Evolutionary conservation across 495 filamentous ascomycete genomes (phyloP).

Genomic region (Penicillium paradoxum): DNA sequence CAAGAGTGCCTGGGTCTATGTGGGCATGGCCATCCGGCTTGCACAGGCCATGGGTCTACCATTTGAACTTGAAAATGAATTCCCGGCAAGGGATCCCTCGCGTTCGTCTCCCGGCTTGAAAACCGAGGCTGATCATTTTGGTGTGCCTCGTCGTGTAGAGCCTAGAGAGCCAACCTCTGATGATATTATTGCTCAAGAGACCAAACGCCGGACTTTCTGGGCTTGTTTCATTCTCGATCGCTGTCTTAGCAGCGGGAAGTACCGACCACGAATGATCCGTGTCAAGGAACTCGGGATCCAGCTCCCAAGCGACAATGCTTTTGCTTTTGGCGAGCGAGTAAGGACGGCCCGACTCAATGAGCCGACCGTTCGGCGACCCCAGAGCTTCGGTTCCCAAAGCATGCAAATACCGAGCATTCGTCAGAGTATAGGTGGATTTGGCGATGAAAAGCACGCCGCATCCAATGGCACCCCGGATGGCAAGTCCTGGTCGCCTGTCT

Average conservation of each 20-base stretch:
- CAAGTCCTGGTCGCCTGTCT: constrained; percentile 43
- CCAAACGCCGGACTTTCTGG: constrained; percentile 78
- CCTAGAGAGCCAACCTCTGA: constrained; percentile 43
- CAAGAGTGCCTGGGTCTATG: constrained; percentile 70
- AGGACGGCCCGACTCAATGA: constrained; percentile 42
- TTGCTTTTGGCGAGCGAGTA: constrained; percentile 46
- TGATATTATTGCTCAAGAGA: constrained; percentile 65
- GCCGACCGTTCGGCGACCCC: constrained; percentile 34
- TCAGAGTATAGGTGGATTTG: constrained; percentile 38
- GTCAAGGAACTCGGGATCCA: constrained; percentile 57
- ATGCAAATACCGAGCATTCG: constrained; percentile 46
- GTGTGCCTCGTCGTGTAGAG: constrained; percentile 31
- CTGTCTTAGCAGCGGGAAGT: constrained; percentile 70
- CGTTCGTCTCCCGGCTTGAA: constrained; percentile 36
- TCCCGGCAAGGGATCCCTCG: constrained; percentile 35
- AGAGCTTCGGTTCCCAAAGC: constrained; percentile 40
- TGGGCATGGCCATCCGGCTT: constrained; percentile 71
- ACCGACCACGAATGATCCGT: constrained; percentile 63
- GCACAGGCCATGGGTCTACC: constrained; percentile 68
- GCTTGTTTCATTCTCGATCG: constrained; percentile 81
- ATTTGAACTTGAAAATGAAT: constrained; percentile 54
- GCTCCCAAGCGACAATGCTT: constrained; percentile 46
- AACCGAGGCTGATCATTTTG: constrained; percentile 42
- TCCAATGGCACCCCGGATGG: constrained; percentile 30
- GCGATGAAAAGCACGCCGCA: constrained; percentile 33